phyloP scores from a whole-genome alignment of 169 alveolate species.

The Plasmodium yoelii region DNA sequence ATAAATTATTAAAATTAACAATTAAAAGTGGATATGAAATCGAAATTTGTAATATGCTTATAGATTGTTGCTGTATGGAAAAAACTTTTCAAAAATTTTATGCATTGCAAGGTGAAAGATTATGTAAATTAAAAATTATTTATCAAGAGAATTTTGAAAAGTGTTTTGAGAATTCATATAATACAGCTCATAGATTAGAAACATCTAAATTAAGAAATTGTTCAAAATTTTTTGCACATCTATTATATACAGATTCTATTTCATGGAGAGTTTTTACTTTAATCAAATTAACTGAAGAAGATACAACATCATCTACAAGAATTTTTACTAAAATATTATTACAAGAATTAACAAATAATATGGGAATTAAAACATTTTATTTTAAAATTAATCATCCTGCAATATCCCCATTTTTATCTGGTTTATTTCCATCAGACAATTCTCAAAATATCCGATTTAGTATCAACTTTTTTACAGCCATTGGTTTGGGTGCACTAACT shows the following conservation, averaged over 20 bases:
- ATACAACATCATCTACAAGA: constrained; percentile 97
- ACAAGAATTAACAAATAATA: constrained; percentile 93
- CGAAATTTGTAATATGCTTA: constrained; percentile 96
- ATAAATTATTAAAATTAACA: constrained; percentile 96
- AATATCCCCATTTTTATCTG: constrained; percentile 89
- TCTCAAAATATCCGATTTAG: constrained; percentile 96
- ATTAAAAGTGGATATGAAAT: constrained; percentile 94
- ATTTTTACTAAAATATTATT: constrained; percentile 96
- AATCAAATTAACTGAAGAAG: constrained; percentile 96
- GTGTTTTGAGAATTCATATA: constrained; percentile 87
- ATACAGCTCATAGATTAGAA: constrained; percentile 95
- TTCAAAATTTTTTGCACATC: constrained; percentile 97
- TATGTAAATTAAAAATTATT: constrained; percentile 93
- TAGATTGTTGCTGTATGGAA: constrained; percentile 99
- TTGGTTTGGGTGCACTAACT: constrained; percentile 97
- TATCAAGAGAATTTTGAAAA: constrained; percentile 94
- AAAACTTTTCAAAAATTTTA: constrained; percentile 97
- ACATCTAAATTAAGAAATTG: constrained; percentile 97
- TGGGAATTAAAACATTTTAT: constrained; percentile 87
- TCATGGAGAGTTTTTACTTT: constrained; percentile 89
- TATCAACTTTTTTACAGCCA: constrained; percentile 98
- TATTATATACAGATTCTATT: constrained; percentile 91
- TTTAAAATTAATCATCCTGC: constrained; percentile 89
- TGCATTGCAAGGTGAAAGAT: constrained; percentile 96
- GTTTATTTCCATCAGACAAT: constrained; percentile 95